These are phyloP conservation scores for Colletotrichum incanum DNA, from an alignment of 2,329 filamentous ascomycete species.

Conservation along the genomic window DNA sequence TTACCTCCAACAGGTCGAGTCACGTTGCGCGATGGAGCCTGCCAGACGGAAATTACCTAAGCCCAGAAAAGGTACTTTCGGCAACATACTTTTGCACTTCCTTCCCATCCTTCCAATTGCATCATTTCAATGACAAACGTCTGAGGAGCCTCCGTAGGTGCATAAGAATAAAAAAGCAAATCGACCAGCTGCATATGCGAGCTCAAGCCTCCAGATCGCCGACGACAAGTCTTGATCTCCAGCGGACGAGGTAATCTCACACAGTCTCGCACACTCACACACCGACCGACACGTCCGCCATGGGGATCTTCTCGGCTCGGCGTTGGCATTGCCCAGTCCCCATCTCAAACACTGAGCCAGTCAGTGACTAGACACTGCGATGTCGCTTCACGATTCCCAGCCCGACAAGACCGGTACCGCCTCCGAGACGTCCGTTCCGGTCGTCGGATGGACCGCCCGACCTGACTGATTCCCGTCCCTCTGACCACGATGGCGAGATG, in stretches of 20 bases:
- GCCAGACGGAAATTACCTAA: conserved; percentile 22
- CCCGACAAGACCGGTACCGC: not conserved
- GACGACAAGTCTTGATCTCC: conserved; percentile 19
- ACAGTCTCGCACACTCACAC: not conserved
- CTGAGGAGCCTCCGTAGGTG: conserved; percentile 7
- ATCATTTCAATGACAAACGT: not conserved
- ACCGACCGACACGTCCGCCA: not conserved
- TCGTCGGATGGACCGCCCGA: conserved; percentile 24
- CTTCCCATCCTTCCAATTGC: not conserved
- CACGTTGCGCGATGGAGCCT: conserved; percentile 17
- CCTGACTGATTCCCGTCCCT: not conserved
- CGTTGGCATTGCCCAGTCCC: not conserved
- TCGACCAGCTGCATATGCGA: conserved; percentile 14
- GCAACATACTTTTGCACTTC: not conserved
- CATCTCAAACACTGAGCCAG: conserved; percentile 13
- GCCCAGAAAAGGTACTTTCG: conserved; percentile 1
- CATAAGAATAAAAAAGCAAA: conserved; percentile 16
- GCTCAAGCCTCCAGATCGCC: conserved; percentile 1
- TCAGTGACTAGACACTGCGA: not conserved
- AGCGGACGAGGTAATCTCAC: not conserved
- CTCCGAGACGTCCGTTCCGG: conserved; percentile 34
- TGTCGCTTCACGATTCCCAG: not conserved
- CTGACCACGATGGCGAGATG: conserved; percentile 8
- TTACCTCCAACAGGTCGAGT: conserved; percentile 6
- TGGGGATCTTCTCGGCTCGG: conserved; percentile 13